Evolutionary conservation across 768 basidiomycete species (phyloP), one percentile per base, ranked within the genome.

Genomic region (Trametes coccinea): DNA sequence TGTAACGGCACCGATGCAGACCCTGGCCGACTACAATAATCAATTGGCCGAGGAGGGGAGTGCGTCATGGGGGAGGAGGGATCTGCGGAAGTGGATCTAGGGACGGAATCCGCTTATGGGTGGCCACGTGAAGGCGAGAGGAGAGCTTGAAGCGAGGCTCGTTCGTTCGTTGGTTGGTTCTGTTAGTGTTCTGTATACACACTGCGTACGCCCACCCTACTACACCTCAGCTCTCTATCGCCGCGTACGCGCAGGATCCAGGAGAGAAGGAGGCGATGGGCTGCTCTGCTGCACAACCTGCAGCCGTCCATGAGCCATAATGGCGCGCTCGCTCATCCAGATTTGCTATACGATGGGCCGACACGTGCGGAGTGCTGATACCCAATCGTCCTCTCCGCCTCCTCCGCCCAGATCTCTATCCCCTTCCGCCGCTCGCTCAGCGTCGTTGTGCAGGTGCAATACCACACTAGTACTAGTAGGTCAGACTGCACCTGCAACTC

Each of bases 321-420:
- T 43, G 34, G 34, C 34, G 34, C 34, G 34, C 34, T 43, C 41
- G 41, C 41, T n/a, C 41, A 5, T 43, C 10, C 41, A 43, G 41
- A 43, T n/a, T 13, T n/a, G 48, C 48, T 33, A 17, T 49, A 17
- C 30, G 29, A 17, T 46, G 11, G 22, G 11, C 33, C 34, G 27
- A 52, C 60, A 61, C 61, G 61, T 62, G 61, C 55, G 50, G 61
- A 43, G 33, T 14, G 43, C 49, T 30, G 55, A 62, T 62, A 53
- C 51, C 49, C 33, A 56, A 62, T 62, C 61, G 31, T 17, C 41
- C 46, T 22, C 53, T 53, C 59, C 51, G 51, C 53, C 51, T 13
- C 40, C 47, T 56, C 49, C 54, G 54, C 45, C 48, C 33, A 56
- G 48, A 61, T 60, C 52, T 51, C 39, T 44, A 59, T 49, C 37